Evolutionary conservation across 441 rosid species (phyloP), one percentile per base, ranked within the genome.

Genomic region (Omphalea diandra): DNA sequence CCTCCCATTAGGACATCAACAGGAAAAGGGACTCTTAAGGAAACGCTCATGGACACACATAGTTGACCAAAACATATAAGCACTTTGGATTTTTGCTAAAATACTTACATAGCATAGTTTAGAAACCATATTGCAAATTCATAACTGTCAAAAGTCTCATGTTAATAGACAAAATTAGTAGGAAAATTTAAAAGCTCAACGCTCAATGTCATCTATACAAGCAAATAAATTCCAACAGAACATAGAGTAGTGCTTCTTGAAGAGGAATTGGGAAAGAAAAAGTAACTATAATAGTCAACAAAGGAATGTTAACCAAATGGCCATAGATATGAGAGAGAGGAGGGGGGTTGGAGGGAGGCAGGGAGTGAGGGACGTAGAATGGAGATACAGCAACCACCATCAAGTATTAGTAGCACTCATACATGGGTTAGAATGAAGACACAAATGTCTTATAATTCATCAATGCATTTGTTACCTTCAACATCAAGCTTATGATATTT

Each of bases 321-420:
- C 7, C n/a, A 17, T 50, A 5, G 22, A 6, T 17, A 50, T 3
- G 35, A 53, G 22, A 50, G 20, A 50, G 17, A 52, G n/a, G n/a
- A n/a, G n/a, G n/a, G n/a, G n/a, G n/a, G n/a, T n/a, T n/a, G n/a
- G n/a, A n/a, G n/a, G n/a, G n/a, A n/a, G n/a, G n/a, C n/a, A n/a
- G n/a, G n/a, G n/a, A 29, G 35, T 33, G 50, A 65, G 59, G 32
- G 11, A 65, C 36, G 56, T 65, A 65, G 62, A 57, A 14, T 27
- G 33, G 27, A 57, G 40, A 6, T 32, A 57, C 40, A 29, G 54
- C 54, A 20, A 12, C 26, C 3, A 20, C 6, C 54, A 18, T 20
- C 24, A 20, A 50, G 54, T 14, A 50, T 20, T 38, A 4, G 3
- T 3, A n/a, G 65, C 50, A 24, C 20, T 22, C 27, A 15, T 12